Conservation (phyloP, 139 green algal species). For the Picochlorum costavermella region DNA sequence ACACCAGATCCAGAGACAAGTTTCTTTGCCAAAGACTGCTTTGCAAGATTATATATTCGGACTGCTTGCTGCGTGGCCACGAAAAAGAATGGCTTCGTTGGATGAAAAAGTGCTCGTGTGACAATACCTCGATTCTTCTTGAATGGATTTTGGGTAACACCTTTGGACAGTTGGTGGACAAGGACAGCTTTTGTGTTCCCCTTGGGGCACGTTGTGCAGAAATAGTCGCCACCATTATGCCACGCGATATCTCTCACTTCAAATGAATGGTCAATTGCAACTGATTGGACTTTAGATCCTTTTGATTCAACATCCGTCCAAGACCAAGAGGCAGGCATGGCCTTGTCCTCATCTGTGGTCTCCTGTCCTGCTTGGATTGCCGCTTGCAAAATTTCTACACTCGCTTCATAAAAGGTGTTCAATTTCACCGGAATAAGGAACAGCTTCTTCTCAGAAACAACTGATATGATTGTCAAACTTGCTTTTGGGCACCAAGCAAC, state of each 20-base stretch:
- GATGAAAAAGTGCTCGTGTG: conserved; percentile 78
- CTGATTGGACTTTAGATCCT: not conserved
- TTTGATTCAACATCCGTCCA: not conserved
- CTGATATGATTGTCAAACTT: conserved; percentile 36
- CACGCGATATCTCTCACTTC: conserved; percentile 61
- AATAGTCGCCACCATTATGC: conserved; percentile 90
- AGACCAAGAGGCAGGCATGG: conserved; percentile 9
- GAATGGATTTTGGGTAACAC: conserved; percentile 85
- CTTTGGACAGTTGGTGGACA: conserved; percentile 87
- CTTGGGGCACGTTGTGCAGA: conserved; percentile 65
- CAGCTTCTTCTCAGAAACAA: conserved; percentile 38
- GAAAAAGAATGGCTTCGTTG: conserved; percentile 88
- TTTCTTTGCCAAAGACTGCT: conserved; percentile 86
- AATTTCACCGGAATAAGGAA: conserved; percentile 47
- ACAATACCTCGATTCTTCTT: conserved; percentile 82
- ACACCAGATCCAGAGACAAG: conserved; percentile 69
- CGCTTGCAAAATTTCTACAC: conserved; percentile 11
- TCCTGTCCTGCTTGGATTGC: not conserved
- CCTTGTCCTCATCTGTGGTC: not conserved
- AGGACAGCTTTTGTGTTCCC: conserved; percentile 79
- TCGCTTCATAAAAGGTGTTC: conserved; percentile 13
- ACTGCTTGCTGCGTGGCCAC: conserved; percentile 84
- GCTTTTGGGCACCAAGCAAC: conserved; percentile 67
- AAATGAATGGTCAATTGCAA: conserved; percentile 30
- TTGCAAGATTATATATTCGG: conserved; percentile 89